A percentile compares a stretch with the other conserved stretches of the same genome.
Evolutionary conservation across 805 yeast species (phyloP).

Genomic region (Kazachstania bromeliacearum): DNA sequence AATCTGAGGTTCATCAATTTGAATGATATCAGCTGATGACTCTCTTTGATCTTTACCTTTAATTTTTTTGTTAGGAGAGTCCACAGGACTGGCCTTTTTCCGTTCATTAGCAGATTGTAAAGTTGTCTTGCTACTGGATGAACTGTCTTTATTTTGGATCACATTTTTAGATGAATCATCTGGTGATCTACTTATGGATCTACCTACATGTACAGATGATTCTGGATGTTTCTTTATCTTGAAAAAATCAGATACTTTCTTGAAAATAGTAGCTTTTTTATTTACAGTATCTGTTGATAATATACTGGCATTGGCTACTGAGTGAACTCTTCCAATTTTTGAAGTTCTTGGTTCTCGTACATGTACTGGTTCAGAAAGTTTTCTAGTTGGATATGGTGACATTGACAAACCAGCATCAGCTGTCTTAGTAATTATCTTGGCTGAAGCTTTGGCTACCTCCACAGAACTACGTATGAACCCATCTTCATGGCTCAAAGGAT

Average conservation of each 20-base stretch:
- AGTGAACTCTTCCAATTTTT: background rate
- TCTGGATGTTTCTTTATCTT: constrained; percentile 14
- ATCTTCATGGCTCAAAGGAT: constrained; percentile 5
- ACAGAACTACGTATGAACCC: constrained; percentile 3
- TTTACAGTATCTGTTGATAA: constrained; percentile 1
- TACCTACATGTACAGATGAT: background rate
- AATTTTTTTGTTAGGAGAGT: constrained; percentile 1
- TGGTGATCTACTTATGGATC: background rate
- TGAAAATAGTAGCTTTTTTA: constrained; percentile 25
- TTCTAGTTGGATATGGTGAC: constrained; percentile 4
- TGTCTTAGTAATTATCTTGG: constrained; percentile 9
- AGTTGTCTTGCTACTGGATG: background rate
- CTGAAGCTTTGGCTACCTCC: constrained; percentile 8
- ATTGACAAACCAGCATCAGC: constrained; percentile 6
- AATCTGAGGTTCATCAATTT: constrained; percentile 11
- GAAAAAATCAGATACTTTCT: constrained; percentile 29
- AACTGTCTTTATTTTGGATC: background rate
- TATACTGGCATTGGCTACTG: background rate
- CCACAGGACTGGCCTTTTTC: constrained; percentile 1
- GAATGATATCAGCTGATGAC: background rate
- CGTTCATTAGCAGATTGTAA: too few species aligned
- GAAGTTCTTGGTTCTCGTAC: background rate
- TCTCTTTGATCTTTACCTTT: constrained; percentile 5
- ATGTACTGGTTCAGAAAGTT: constrained; percentile 1
- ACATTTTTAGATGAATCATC: background rate